These are phyloP conservation scores for Rhizopogon vesiculosus DNA, from an alignment of 768 basidiomycete genomes.

Conservation along the genomic window DNA sequence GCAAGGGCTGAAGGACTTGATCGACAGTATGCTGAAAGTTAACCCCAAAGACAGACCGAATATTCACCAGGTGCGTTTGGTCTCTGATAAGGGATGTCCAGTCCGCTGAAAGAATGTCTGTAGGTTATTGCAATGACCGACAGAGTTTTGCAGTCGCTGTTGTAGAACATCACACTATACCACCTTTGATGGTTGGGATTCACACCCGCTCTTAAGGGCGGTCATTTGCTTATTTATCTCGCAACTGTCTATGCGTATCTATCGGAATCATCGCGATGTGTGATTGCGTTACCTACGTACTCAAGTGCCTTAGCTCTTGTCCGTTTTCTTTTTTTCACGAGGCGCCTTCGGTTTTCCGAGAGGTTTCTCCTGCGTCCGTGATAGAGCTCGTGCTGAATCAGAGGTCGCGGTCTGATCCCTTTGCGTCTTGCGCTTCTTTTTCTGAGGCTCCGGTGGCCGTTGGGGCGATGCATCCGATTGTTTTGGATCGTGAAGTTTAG, in stretches of 20 bases:
- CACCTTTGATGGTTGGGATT: background rate
- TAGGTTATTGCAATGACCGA: conserved; percentile 70
- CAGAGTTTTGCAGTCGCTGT: conserved; percentile 53
- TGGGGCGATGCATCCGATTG: background rate
- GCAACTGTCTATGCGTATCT: background rate
- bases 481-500: background rate
- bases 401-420: background rate
- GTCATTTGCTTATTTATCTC: background rate
- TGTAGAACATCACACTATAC: conserved; percentile 23
- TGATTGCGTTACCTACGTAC: too few species aligned
- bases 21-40: conserved; percentile 80
- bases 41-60: conserved; percentile 81
- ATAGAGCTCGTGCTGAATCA: background rate
- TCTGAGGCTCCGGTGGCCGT: background rate
- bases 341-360: background rate
- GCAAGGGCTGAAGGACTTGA: conserved; percentile 74
- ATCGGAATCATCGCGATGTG: background rate
- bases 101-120: conserved; percentile 3
- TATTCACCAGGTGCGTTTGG: conserved; percentile 66
- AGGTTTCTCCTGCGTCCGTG: background rate
- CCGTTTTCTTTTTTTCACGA: background rate
- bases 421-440: background rate
- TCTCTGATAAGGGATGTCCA: background rate
- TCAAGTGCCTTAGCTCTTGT: background rate
- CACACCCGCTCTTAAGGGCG: too few species aligned